These are phyloP conservation scores for Petasospora fabianii DNA, from an alignment of 1,139 yeast genomes.

Conservation along the genomic window DNA sequence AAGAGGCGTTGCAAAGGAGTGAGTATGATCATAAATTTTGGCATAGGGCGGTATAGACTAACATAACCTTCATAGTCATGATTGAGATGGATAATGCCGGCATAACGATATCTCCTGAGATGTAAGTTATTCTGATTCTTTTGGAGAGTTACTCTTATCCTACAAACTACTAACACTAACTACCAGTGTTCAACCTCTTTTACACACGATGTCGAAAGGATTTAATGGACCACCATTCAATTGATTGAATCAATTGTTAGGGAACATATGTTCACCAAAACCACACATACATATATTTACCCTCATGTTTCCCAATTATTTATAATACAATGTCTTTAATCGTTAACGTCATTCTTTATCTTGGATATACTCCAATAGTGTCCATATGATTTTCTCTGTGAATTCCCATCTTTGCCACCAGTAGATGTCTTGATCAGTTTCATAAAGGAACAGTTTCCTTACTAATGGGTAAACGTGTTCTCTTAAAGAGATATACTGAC, in stretches of 20 bases:
- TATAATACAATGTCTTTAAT: neutral
- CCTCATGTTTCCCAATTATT: no score
- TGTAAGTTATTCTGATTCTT: conserved; percentile 8
- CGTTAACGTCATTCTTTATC: neutral
- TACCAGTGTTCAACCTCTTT: conserved; percentile 8
- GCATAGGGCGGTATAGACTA: no score
- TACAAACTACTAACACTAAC: conserved; percentile 1
- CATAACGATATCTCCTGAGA: conserved; percentile 10
- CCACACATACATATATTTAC: neutral
- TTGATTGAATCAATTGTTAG: no score
- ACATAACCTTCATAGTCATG: conserved; percentile 6
- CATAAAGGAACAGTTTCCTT: conserved; percentile 7
- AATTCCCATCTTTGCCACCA: conserved; percentile 17
- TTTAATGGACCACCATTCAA: conserved; percentile 9
- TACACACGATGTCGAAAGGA: conserved; percentile 10
- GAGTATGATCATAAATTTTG: no score
- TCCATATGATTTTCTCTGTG: conserved; percentile 13
- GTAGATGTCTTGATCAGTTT: conserved; percentile 13
- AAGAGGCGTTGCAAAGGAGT: conserved; percentile 12
- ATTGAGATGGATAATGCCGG: conserved; percentile 17
- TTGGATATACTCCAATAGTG: conserved; percentile 10
- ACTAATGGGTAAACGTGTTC: conserved; percentile 6
- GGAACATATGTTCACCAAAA: no score
- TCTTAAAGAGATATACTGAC: conserved; percentile 4
- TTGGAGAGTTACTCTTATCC: no score